These are phyloP conservation scores for Nasturtium officinale DNA, from an alignment of 345 rosid genomes.

Conservation along the genomic window DNA sequence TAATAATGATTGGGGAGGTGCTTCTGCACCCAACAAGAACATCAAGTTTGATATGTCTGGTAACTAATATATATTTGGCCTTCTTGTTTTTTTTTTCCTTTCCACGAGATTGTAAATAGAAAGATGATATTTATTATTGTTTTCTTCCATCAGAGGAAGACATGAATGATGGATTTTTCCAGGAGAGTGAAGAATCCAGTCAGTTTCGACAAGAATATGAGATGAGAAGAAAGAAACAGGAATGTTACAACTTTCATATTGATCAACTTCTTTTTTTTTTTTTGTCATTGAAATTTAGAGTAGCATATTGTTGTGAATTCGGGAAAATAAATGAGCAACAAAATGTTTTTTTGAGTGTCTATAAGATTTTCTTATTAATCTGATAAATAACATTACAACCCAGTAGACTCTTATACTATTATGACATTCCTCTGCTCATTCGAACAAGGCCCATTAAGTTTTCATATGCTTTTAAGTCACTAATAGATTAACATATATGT, in stretches of 20 bases:
- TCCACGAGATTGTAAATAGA: slow-evolving; percentile 6
- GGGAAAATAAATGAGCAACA: no score
- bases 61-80: slow-evolving; percentile 20
- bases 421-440: neutral
- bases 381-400: no score
- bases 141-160: slow-evolving; percentile 51
- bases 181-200: slow-evolving; percentile 65
- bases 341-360: neutral
- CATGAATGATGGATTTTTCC: slow-evolving; percentile 54
- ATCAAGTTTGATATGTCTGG: slow-evolving; percentile 74
- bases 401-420: no score
- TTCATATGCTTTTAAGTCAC: neutral
- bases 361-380: no score
- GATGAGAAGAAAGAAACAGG: slow-evolving; percentile 81
- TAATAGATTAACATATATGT: slow-evolving; percentile 1
- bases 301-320: neutral
- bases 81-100: slow-evolving; percentile 2
- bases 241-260: slow-evolving; percentile 46
- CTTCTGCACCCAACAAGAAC: slow-evolving; percentile 61
- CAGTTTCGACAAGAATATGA: slow-evolving; percentile 79
- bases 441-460: no score
- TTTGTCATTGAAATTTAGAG: slow-evolving; percentile 52
- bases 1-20: slow-evolving; percentile 58
- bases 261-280: neutral
- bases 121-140: slow-evolving; percentile 14